Conservation (phyloP, 2,329 filamentous ascomycete genomes). For the Thyridium curvatum region DNA sequence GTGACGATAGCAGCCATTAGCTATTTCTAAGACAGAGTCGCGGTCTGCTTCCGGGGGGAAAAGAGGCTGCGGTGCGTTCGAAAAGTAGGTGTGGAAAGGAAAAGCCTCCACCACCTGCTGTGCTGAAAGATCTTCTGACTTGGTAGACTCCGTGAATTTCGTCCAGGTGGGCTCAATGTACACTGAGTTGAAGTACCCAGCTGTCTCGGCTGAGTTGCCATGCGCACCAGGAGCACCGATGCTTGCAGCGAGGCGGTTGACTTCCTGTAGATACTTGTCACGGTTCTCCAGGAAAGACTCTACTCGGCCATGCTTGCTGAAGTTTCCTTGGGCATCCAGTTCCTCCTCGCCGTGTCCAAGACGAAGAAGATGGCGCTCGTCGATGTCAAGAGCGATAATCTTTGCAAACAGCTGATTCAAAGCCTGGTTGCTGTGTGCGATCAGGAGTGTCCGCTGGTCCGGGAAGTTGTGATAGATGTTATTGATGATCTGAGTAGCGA, state of each 20-base stretch:
- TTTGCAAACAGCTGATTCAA: slow-evolving; percentile 97
- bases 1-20: slow-evolving; percentile 80
- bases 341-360: slow-evolving; percentile 96
- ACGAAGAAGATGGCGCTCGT: slow-evolving; percentile 85
- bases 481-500: slow-evolving; percentile 96
- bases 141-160: slow-evolving; percentile 66
- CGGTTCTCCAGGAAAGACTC: slow-evolving; percentile 93
- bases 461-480: slow-evolving; percentile 99
- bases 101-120: slow-evolving; percentile 67
- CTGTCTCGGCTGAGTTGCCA: slow-evolving; percentile 91
- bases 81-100: slow-evolving; percentile 84
- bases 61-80: slow-evolving; percentile 77
- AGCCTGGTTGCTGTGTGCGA: slow-evolving; percentile 97
- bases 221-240: slow-evolving; percentile 90
- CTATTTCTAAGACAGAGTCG: slow-evolving; percentile 66
- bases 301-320: slow-evolving; percentile 90
- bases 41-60: slow-evolving; percentile 64
- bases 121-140: slow-evolving; percentile 46
- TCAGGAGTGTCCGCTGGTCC: slow-evolving; percentile 79
- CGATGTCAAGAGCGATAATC: slow-evolving; percentile 93
- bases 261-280: slow-evolving; percentile 70
- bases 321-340: slow-evolving; percentile 75
- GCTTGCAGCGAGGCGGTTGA: slow-evolving; percentile 77
- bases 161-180: slow-evolving; percentile 86
- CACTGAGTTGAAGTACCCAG: slow-evolving; percentile 91